A percentile compares a stretch with the other conserved stretches of the same genome.
Conservation (phyloP, 257 asterid genomes). For the Cordia subcordata region DNA sequence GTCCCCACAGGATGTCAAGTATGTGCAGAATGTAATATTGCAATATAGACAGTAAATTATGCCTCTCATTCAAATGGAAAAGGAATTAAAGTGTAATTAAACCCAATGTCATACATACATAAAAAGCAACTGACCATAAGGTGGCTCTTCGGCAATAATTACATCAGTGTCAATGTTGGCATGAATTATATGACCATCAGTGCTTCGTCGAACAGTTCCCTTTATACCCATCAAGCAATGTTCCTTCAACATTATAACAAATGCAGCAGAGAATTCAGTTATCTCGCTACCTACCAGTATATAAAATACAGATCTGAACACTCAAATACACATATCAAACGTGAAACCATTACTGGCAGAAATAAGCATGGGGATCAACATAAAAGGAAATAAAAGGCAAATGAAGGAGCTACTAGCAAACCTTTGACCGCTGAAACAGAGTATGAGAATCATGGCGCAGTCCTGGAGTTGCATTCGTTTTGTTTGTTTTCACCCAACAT, state of each 20-base stretch:
- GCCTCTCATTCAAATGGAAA: not conserved
- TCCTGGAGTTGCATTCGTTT: slow-evolving; percentile 90
- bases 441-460: slow-evolving; percentile 97
- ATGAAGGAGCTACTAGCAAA: slow-evolving; percentile 19
- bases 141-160: slow-evolving; percentile 97
- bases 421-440: slow-evolving; percentile 94
- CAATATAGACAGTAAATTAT: not conserved
- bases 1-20: no score
- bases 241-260: slow-evolving; percentile 51
- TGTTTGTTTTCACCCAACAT: slow-evolving; percentile 99
- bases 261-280: slow-evolving; percentile 11
- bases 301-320: no score
- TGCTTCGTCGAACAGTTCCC: slow-evolving; percentile 98
- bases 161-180: slow-evolving; percentile 99
- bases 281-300: not conserved
- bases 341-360: no score
- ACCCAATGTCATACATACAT: not conserved
- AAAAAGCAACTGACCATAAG: slow-evolving; percentile 57
- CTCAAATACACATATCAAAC: no score
- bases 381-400: not conserved
- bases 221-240: slow-evolving; percentile 98
- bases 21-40: no score
- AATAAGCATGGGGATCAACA: not conserved
- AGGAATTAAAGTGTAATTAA: not conserved
- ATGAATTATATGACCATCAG: slow-evolving; percentile 98